Evolutionary conservation across 768 basidiomycete genomes (phyloP).

Genomic region (Russula griseocarnosa): DNA sequence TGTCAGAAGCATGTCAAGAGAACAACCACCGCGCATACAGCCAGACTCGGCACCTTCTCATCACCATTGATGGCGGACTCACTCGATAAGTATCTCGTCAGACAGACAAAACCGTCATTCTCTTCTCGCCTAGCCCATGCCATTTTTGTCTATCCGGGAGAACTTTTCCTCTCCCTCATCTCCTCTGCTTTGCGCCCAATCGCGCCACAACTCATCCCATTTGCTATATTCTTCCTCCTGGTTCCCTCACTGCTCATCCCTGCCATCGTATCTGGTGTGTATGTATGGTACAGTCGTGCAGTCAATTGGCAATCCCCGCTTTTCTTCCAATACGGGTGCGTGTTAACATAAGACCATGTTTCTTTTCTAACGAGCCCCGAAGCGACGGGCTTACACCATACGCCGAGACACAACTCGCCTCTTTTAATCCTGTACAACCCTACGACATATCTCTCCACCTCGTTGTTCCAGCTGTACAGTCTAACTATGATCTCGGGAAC

Average conservation of each 20-base stretch:
- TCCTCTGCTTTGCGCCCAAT: slow-evolving; percentile 42
- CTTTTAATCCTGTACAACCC: slow-evolving; percentile 56
- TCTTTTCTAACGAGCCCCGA: slow-evolving; percentile 9
- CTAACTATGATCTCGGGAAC: slow-evolving; percentile 74
- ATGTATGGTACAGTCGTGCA: slow-evolving; percentile 71
- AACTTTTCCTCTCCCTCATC: slow-evolving; percentile 30
- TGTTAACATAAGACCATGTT: background rate
- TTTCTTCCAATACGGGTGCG: slow-evolving; percentile 79
- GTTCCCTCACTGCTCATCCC: slow-evolving; percentile 59
- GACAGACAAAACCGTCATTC: slow-evolving; percentile 11
- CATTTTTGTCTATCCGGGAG: slow-evolving; percentile 28
- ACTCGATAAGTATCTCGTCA: slow-evolving; percentile 19
- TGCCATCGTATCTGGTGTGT: slow-evolving; percentile 63
- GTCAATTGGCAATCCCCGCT: slow-evolving; percentile 65
- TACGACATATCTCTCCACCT: slow-evolving; percentile 72
- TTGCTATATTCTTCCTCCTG: slow-evolving; percentile 55
- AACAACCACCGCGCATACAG: background rate
- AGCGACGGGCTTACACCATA: slow-evolving; percentile 67
- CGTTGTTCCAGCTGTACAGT: slow-evolving; percentile 56
- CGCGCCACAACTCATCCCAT: slow-evolving; percentile 61
- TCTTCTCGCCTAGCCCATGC: slow-evolving; percentile 6
- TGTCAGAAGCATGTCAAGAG: background rate
- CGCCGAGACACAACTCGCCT: slow-evolving; percentile 50
- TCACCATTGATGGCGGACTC: slow-evolving; percentile 11
- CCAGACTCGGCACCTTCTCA: too few relatives aligned